phyloP scores from a whole-genome alignment of 2,329 filamentous ascomycete species.

The Amesomyces nigricolor region DNA sequence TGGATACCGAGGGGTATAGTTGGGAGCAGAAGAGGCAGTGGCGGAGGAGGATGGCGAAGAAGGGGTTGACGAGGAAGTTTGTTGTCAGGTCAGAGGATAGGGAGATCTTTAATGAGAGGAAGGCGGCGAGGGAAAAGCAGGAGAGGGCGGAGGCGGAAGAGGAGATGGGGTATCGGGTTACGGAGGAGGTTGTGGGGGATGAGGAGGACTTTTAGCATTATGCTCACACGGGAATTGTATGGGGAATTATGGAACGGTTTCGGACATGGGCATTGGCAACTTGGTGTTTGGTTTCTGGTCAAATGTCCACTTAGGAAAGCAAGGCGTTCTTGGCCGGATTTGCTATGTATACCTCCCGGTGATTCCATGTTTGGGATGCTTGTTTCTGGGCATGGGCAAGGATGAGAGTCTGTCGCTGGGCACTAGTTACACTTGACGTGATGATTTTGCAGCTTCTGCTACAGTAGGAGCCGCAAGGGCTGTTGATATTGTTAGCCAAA shows the following conservation, averaged over 20 bases:
- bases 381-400: too few relatives aligned
- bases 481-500: neutral
- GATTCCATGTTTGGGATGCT: too few relatives aligned
- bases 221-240: neutral
- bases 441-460: neutral
- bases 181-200: slow-evolving; percentile 30
- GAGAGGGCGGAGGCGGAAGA: slow-evolving; percentile 37
- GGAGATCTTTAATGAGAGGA: slow-evolving; percentile 43
- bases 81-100: slow-evolving; percentile 37
- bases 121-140: slow-evolving; percentile 35
- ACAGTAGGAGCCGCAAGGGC: neutral
- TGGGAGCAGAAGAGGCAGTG: slow-evolving; percentile 45
- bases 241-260: neutral
- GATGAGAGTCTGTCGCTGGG: too few relatives aligned
- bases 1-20: slow-evolving; percentile 39
- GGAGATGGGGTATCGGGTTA: slow-evolving; percentile 37
- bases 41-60: slow-evolving; percentile 46
- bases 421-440: too few relatives aligned
- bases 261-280: neutral
- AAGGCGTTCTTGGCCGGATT: slow-evolving; percentile 7
- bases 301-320: neutral
- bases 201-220: slow-evolving; percentile 23
- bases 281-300: neutral
- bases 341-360: neutral
- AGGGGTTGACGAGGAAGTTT: slow-evolving; percentile 37